phyloP scores from a whole-genome alignment of 495 filamentous ascomycete species.

The Elasticomyces elasticus region DNA sequence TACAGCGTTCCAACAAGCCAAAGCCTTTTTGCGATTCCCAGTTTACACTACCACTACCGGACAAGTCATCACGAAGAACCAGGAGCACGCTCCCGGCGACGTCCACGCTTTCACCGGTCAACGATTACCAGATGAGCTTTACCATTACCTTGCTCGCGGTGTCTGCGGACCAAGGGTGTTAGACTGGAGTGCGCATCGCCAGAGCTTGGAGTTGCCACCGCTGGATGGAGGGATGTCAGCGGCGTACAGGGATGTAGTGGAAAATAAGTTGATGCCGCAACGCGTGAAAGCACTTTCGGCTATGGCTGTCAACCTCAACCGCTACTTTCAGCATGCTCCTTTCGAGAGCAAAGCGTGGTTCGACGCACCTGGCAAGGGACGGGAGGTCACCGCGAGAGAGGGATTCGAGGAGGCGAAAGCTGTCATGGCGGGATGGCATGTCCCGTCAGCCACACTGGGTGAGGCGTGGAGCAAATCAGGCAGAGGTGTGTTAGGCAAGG shows the following conservation, averaged over 20 bases:
- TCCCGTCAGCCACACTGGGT: no score
- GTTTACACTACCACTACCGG: slow-evolving; percentile 67
- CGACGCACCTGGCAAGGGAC: no score
- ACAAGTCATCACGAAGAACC: slow-evolving; percentile 59
- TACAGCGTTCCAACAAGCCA: slow-evolving; percentile 72
- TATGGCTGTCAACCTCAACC: slow-evolving; percentile 64
- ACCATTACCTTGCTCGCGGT: slow-evolving; percentile 79
- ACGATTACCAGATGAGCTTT: slow-evolving; percentile 82
- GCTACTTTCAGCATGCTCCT: slow-evolving; percentile 66
- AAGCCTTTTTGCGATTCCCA: slow-evolving; percentile 71
- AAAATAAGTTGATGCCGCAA: slow-evolving; percentile 56
- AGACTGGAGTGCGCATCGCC: slow-evolving; percentile 67
- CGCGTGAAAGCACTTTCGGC: slow-evolving; percentile 66
- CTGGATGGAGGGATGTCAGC: slow-evolving; percentile 70
- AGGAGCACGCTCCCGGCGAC: slow-evolving; percentile 61
- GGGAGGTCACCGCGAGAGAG: slow-evolving; percentile 49
- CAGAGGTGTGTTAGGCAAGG: no score
- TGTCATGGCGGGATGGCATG: no score
- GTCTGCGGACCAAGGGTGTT: slow-evolving; percentile 69
- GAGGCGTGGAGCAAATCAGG: no score
- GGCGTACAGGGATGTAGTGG: slow-evolving; percentile 72
- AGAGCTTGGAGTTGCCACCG: slow-evolving; percentile 64
- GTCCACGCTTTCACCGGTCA: slow-evolving; percentile 81
- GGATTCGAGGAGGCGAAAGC: slow-evolving; percentile 47
- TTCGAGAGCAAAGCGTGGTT: no score